These are phyloP conservation scores for Polychaeton citri DNA, from an alignment of 2,329 filamentous ascomycete species.

Conservation along the genomic window DNA sequence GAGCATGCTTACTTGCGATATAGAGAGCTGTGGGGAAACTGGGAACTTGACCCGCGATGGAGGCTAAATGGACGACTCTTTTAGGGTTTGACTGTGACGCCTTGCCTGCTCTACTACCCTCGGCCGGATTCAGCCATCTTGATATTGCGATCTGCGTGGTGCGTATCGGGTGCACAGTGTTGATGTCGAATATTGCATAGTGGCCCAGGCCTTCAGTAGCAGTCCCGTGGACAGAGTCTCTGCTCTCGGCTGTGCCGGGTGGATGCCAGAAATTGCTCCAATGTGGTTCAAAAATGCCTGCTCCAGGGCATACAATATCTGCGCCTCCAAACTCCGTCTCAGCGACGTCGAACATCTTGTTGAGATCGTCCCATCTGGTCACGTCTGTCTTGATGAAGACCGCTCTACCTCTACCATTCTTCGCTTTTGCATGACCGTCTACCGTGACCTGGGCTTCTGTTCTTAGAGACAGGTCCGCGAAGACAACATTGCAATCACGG, in stretches of 20 bases:
- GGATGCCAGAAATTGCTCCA: conserved; percentile 38
- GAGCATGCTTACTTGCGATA: conserved; percentile 31
- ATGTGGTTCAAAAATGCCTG: conserved; percentile 32
- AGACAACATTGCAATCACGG: conserved; percentile 33
- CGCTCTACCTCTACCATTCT: conserved; percentile 19
- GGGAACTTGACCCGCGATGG: conserved; percentile 30
- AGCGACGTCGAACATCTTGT: conserved; percentile 36
- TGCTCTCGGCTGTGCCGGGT: conserved; percentile 23
- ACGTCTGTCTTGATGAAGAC: conserved; percentile 36
- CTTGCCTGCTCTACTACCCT: conserved; percentile 14
- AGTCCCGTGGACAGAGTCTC: conserved; percentile 19
- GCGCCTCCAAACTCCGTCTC: conserved; percentile 32
- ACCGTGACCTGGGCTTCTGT: conserved; percentile 34
- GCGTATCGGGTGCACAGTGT: conserved; percentile 35
- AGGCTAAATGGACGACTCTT: conserved; percentile 30
- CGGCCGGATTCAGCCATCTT: conserved; percentile 26
- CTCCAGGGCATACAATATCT: conserved; percentile 33
- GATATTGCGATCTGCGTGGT: conserved; percentile 34
- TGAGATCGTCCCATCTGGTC: conserved; percentile 35
- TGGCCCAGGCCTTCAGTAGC: conserved; percentile 15
- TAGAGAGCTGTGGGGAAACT: conserved; percentile 30
- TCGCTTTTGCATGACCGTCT: conserved; percentile 18
- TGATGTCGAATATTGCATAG: conserved; percentile 31
- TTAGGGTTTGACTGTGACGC: conserved; percentile 29
- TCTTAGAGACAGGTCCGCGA: conserved; percentile 34